Conservation (phyloP, 257 asterid species). For the Solanum acaule region DNA sequence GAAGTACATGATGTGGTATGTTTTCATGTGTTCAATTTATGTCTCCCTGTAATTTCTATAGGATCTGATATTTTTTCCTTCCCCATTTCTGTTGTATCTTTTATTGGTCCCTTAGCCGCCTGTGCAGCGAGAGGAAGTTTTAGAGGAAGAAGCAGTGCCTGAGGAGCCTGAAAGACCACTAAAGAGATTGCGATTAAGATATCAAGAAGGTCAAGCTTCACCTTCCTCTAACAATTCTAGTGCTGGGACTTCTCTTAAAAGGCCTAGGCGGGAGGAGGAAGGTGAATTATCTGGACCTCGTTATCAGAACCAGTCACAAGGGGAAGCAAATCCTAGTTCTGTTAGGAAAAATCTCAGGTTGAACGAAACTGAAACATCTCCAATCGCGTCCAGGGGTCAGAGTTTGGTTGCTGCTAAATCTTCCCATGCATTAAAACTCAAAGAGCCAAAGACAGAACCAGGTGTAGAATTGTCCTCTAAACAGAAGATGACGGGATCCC, state of each 20-base stretch:
- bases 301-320: conserved; percentile 11
- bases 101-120: neutral
- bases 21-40: neutral
- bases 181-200: conserved; percentile 46
- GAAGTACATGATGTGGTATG: neutral
- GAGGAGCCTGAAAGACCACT: conserved; percentile 50
- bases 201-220: conserved; percentile 43
- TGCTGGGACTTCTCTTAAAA: conserved; percentile 18
- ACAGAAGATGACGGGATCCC: conserved; percentile 15
- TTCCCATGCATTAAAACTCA: conserved; percentile 18
- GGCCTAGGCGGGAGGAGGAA: conserved; percentile 52
- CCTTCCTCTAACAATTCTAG: neutral
- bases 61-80: neutral
- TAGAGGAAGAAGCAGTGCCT: conserved; percentile 39
- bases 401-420: conserved; percentile 15
- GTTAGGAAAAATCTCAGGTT: conserved; percentile 14
- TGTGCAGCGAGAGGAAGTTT: conserved; percentile 12
- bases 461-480: conserved; percentile 3
- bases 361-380: neutral
- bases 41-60: neutral
- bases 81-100: neutral
- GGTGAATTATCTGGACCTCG: conserved; percentile 25
- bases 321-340: conserved; percentile 2
- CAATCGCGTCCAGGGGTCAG: conserved; percentile 3
- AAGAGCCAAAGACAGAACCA: conserved; percentile 27